Evolutionary conservation across 495 filamentous ascomycete genomes (phyloP), one percentile per base, ranked within the genome.

Genomic region (Annulohypoxylon nitens): DNA sequence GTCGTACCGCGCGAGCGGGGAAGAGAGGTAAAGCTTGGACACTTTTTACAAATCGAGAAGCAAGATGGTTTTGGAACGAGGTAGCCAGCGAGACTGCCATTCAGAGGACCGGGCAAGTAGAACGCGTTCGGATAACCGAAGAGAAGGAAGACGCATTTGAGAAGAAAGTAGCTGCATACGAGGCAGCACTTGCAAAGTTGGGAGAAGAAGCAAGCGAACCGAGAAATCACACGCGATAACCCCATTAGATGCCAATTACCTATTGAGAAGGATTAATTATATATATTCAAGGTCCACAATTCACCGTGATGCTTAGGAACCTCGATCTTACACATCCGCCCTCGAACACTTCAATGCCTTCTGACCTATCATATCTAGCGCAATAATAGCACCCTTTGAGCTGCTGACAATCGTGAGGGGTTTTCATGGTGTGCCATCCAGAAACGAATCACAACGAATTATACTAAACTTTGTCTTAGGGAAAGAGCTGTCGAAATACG

Each of bases 1-100:
- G 96, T 9, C 89, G 96, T 63, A 98, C 96, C 0, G 95, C 95
- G 9, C 84, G 95, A 78, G 95, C 95, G 0, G 93, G 93, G 3
- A 89, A 89, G 48, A 78, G 82, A 6, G 96, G 96, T 0, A 85
- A 87, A 41, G 94, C 95, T 9, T 97, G 93, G 91, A 95, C 93
- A 3, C 80, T 99, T 11, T 85, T 95, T 30, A 90, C 89, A 39
- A 86, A 92, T 69, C 86, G 86, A 7, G 94, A 99, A 79, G 95
- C 88, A 8, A 84, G 90, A 41, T 93, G 94, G 93, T 99, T 98
- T 77, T 91, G 91, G 89, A 89, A 91, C 54, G 89, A 92, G 68
- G 90, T 98, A 68, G 90, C 86, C 0, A 81, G 86, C 12, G 78
- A 80, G 55, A 78, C 64, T 12, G 30, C 23, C 37, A 67, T 78